phyloP scores from a whole-genome alignment of 352 stramenopile species.

The Globisporangium nodosum region DNA sequence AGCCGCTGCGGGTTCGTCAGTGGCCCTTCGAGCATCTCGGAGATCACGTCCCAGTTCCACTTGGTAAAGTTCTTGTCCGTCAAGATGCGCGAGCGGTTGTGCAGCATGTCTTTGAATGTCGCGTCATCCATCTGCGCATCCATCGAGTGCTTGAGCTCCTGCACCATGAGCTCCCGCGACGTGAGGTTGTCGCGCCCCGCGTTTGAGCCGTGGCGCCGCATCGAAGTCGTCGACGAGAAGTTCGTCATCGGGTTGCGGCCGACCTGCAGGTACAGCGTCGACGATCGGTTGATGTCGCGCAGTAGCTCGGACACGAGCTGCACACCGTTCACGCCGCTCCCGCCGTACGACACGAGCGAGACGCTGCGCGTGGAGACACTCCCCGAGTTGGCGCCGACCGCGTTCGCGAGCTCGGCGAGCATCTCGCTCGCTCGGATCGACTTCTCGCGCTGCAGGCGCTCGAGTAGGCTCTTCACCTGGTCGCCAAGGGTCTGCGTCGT shows the following conservation, averaged over 20 bases:
- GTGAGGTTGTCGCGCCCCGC: conserved; percentile 61
- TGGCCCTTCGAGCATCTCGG: conserved; percentile 81
- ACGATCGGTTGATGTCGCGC: conserved; percentile 83
- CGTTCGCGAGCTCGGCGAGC: conserved; percentile 74
- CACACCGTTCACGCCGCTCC: conserved; percentile 81
- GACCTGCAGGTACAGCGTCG: conserved; percentile 31
- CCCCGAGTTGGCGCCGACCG: conserved; percentile 69
- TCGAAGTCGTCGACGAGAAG: conserved; percentile 16
- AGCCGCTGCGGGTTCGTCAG: conserved; percentile 82
- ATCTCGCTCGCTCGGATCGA: conserved; percentile 84
- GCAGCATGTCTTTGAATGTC: conserved; percentile 87
- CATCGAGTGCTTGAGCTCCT: conserved; percentile 82
- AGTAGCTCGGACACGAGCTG: conserved; percentile 82
- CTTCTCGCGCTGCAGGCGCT: conserved; percentile 76
- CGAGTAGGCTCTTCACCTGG: conserved; percentile 63
- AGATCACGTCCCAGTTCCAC: conserved; percentile 91
- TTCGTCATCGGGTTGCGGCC: conserved; percentile 15
- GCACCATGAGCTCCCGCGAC: conserved; percentile 82
- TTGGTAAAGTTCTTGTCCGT: conserved; percentile 89
- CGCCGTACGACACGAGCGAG: conserved; percentile 77
- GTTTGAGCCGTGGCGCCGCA: conserved; percentile 6
- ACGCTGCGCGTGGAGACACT: conserved; percentile 62
- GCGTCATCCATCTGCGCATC: conserved; percentile 86
- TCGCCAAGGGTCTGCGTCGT: conserved; percentile 68
- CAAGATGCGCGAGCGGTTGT: conserved; percentile 80